Base-by-base conservation (phyloP, 1,139 yeast species). In the Protomyces pachydermus region DNA sequence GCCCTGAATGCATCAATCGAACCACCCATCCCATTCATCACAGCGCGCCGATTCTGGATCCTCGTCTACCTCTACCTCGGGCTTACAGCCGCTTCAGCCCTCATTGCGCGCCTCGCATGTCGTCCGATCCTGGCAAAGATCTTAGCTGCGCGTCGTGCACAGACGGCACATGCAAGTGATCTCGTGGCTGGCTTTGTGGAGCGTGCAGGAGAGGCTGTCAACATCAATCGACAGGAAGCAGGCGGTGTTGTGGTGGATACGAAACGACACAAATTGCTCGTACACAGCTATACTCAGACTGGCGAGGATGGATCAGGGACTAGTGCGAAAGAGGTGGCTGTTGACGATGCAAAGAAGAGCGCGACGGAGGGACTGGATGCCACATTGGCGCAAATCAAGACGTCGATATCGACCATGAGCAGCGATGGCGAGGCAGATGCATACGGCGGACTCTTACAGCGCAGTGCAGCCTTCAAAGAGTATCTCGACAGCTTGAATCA, bases 221-320 rank as follows among this genome's bases (percentile, higher is more conserved):
- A 42, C n/a, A 42, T 42, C 28, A 42, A 14, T n/a, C 48, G 48
- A 6, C 20, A 42, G 10, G 48, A 42, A 42, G 48, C 25, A n/a
- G 48, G 48, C 48, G 48, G 48, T 18, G 54, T 58, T 6, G 54
- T 58, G 45, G 62, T 58, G 35, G 62, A 58, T 38, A 58, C 62
- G n/a, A 25, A n/a, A 25, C 52, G 62, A 8, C 62, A 58, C 23
- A 46, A 54, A 5, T 34, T 56, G 23, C 50, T 50, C 18, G 63
- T 61, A 28, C 51, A 61, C 52, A 65, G 64, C 25, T 65, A 64
- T 52, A 67, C 69, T 1, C 69, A 67, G 60, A 67, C 69, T 1
- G 68, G 64, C 8, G 60, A 55, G 3, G 34, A 20, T 10, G 34
- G 35, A 10, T 14, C 45, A 3, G 28, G 8, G 5, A 38, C 12